phyloP scores from a whole-genome alignment of 2,329 filamentous ascomycete genomes.

The Hymenoscyphus infarciens region DNA sequence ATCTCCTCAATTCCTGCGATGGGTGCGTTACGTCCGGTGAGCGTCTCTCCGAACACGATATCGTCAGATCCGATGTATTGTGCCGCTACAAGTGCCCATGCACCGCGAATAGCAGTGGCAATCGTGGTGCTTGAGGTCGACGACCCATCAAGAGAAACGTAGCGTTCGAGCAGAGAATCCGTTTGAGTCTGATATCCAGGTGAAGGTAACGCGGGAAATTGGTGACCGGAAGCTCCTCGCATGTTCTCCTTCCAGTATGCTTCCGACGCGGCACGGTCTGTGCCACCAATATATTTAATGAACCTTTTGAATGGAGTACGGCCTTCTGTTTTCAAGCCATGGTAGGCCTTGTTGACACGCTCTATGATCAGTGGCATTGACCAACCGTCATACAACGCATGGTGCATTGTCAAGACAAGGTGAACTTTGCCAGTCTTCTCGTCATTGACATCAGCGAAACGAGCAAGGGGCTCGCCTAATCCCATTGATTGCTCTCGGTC shows the following conservation, averaged over 20 bases:
- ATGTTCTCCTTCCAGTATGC: conserved; percentile 47
- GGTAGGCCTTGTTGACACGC: conserved; percentile 28
- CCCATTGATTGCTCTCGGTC: conserved; percentile 28
- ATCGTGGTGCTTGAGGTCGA: conserved; percentile 20
- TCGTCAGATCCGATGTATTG: conserved; percentile 40
- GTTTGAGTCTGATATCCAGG: conserved; percentile 44
- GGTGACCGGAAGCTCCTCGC: conserved; percentile 42
- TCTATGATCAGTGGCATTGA: conserved; percentile 36
- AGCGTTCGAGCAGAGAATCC: conserved; percentile 43
- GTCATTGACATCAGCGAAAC: conserved; percentile 25
- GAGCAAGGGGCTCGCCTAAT: conserved; percentile 26
- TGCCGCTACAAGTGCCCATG: conserved; percentile 42
- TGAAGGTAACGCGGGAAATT: conserved; percentile 48
- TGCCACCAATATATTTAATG: conserved; percentile 44
- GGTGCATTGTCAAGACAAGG: conserved; percentile 54
- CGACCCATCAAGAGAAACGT: conserved; percentile 27
- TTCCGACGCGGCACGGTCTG: conserved; percentile 39
- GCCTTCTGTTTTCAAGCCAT: conserved; percentile 23
- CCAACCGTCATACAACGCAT: conserved; percentile 56
- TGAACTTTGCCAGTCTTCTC: conserved; percentile 29
- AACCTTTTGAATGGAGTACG: conserved; percentile 44
- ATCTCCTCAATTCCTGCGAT: conserved; percentile 41
- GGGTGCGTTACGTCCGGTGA: conserved; percentile 41
- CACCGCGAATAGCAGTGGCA: conserved; percentile 30
- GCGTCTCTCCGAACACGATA: conserved; percentile 43